Percentiles rank a stretch among this genome's conserved stretches.
Conservation (phyloP, 2,329 filamentous ascomycete genomes). For the Lizonia empirigonia region DNA sequence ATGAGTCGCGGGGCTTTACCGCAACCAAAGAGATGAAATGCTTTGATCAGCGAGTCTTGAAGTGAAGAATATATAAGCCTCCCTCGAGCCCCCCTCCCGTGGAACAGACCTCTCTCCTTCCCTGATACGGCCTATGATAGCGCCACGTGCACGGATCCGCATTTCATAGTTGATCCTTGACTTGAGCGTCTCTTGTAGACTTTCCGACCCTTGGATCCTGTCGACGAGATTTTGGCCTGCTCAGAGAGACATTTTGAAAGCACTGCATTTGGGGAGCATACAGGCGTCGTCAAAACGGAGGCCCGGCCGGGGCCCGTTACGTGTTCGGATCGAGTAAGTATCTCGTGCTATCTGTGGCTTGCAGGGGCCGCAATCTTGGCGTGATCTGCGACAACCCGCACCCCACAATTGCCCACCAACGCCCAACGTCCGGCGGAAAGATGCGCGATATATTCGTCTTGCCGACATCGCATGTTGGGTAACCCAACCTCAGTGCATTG, state of each 20-base stretch:
- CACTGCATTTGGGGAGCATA: conserved; percentile 8
- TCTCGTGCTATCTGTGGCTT: conserved; percentile 35
- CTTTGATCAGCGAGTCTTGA: conserved; percentile 32
- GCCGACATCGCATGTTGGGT: conserved; percentile 43
- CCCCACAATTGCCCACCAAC: conserved; percentile 31
- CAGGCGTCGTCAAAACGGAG: conserved; percentile 8
- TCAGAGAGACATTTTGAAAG: not conserved
- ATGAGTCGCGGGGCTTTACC: conserved; percentile 6
- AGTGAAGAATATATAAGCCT: conserved; percentile 35
- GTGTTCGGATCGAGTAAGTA: conserved; percentile 40
- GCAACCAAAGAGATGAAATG: conserved; percentile 22
- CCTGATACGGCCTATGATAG: conserved; percentile 32
- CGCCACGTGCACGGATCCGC: conserved; percentile 31
- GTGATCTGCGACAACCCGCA: conserved; percentile 29
- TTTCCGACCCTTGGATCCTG: not conserved
- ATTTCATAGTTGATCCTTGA: conserved; percentile 12
- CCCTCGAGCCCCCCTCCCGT: conserved; percentile 31
- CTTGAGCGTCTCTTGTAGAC: not conserved
- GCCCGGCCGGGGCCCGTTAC: conserved; percentile 38
- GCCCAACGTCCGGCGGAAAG: conserved; percentile 28
- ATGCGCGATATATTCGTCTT: conserved; percentile 28
- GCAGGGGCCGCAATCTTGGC: conserved; percentile 30
- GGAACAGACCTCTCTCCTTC: conserved; percentile 28
- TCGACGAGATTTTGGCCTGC: not conserved
- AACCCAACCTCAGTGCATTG: conserved; percentile 21